These are phyloP conservation scores for Phytopythium vexans DNA, from an alignment of 352 stramenopile species.

Conservation along the genomic window DNA sequence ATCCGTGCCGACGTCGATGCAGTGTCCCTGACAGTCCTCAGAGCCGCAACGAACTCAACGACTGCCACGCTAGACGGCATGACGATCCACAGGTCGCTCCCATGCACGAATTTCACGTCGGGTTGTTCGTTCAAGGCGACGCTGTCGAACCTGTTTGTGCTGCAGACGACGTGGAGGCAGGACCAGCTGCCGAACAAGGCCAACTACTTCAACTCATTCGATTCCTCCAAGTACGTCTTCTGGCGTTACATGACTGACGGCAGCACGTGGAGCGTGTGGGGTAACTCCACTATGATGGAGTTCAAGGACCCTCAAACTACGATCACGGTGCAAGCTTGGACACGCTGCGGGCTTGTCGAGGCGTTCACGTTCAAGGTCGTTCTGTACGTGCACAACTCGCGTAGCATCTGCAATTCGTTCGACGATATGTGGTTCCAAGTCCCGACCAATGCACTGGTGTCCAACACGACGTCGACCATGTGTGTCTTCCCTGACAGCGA, in stretches of 20 bases:
- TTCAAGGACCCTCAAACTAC: too few relatives aligned
- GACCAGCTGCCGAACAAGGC: not conserved
- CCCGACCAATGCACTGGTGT: conserved; percentile 5
- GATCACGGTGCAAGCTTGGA: conserved; percentile 25
- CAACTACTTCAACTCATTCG: conserved; percentile 33
- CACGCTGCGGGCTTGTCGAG: conserved; percentile 6
- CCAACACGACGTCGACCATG: conserved; percentile 4
- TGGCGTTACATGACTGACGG: too few relatives aligned
- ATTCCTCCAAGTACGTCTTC: too few relatives aligned
- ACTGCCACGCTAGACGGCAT: not conserved
- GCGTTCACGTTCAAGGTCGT: not conserved
- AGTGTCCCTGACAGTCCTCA: not conserved
- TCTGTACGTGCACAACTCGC: conserved; percentile 27
- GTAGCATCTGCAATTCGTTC: conserved; percentile 10
- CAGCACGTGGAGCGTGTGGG: too few relatives aligned
- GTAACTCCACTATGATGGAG: too few relatives aligned
- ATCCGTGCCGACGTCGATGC: not conserved
- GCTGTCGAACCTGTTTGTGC: conserved; percentile 11
- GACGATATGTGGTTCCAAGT: conserved; percentile 14
- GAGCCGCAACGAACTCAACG: not conserved
- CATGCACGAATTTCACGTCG: too few relatives aligned
- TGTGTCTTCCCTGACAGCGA: conserved; percentile 19
- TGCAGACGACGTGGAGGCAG: conserved; percentile 4
- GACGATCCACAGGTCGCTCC: not conserved
- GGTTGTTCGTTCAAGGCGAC: too few relatives aligned